Conservation (phyloP, 176 grass and related monocot genomes). For the Dactylis glomerata region DNA sequence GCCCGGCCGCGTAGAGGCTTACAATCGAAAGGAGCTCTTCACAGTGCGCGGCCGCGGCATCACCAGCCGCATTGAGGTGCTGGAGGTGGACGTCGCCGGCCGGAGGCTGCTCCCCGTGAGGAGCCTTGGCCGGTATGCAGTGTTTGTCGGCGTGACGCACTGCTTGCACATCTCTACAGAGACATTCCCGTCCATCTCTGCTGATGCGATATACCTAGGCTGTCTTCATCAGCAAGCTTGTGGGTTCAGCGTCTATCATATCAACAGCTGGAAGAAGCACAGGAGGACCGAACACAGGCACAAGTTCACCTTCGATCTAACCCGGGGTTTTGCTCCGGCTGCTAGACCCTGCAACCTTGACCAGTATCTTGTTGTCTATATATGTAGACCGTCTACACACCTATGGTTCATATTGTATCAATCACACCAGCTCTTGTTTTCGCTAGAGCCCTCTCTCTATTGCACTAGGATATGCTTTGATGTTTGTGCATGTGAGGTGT, state of each 20-base stretch:
- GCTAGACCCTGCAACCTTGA: not conserved
- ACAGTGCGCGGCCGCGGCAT: not conserved
- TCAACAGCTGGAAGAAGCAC: not conserved
- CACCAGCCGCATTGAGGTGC: not conserved
- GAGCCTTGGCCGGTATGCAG: not conserved
- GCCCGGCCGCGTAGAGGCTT: not conserved
- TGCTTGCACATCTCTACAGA: not conserved
- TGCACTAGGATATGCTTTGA: too few species aligned
- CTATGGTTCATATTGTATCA: not conserved
- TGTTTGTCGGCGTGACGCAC: not conserved
- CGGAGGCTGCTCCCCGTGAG: not conserved
- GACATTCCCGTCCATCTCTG: not conserved
- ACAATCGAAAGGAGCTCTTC: not conserved
- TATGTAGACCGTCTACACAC: not conserved
- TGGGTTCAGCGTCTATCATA: not conserved
- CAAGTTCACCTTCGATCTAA: not conserved
- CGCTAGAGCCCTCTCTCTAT: not conserved
- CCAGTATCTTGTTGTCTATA: not conserved
- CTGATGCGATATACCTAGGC: not conserved
- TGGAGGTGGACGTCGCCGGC: not conserved
- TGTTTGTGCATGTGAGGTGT: too few species aligned
- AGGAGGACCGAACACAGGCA: not conserved
- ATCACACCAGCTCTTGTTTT: not conserved
- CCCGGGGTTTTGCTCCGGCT: not conserved
- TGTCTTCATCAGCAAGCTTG: not conserved